Base-by-base conservation (phyloP, 768 basidiomycete species). In the Tricholomella constricta region DNA sequence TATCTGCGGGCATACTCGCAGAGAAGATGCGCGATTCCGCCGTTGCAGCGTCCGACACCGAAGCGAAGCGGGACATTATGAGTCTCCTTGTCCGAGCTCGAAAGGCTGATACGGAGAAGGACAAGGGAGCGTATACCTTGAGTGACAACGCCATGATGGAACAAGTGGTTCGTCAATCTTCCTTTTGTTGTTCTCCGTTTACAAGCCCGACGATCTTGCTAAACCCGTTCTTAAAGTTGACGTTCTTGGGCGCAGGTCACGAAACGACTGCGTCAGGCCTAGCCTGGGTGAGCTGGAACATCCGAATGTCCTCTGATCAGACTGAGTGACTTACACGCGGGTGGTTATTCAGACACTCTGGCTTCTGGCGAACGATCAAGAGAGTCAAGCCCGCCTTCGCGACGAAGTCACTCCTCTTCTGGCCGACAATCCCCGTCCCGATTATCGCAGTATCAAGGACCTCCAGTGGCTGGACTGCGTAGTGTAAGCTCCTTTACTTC, bases 31-130 rank as follows among this genome's bases (percentile, higher is more conserved):
- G 49, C 4, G 79, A 23, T 45, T 10, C 70, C 12, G 52, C 56
- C 29, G 53, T 74, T 10, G 35, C 60, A 10, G 51, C 64, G 11
- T 69, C 69, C 3, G 79, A 78, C 47, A 69, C 60, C 4, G 67
- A 70, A 22, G 66, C 71, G 8, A 80, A 81, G 60, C 69, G 71
- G 43, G 79, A 82, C 67, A 77, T 82, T 43, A 82, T 81, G 80
- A 74, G 70, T 45, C 54, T 81, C n/a, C 68, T 82, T 0, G 74
- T 81, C 11, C 69, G 75, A 22, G 74, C 77, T 9, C 66, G 77
- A 19, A 74, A 72, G 52, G 70, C 68, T 8, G 73, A 73, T 27
- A 43, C 67, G 25, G 68, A 69, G 26, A 62, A 63, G 34, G 70
- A 67, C 26, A 67, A 67, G 14, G 58, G 53, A 25, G 31, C 15